These are phyloP conservation scores for Aspergillus coremiiformis DNA, from an alignment of 495 filamentous ascomycete species.

Conservation along the genomic window DNA sequence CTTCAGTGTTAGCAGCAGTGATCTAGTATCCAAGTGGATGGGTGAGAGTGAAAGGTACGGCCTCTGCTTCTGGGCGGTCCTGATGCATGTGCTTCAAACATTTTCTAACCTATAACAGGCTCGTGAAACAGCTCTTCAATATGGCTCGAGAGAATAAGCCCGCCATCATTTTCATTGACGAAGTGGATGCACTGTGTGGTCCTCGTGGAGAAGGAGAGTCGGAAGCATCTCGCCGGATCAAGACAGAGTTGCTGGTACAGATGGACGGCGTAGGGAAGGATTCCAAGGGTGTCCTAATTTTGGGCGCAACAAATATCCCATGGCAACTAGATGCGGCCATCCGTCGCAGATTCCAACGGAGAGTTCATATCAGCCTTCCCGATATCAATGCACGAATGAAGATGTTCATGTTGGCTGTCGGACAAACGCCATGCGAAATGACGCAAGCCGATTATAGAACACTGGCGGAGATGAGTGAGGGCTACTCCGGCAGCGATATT, in stretches of 20 bases:
- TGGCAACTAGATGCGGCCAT: conserved; percentile 99
- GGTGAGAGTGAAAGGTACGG: conserved; percentile 90
- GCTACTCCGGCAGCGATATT: conserved; percentile 95
- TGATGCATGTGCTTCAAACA: not conserved
- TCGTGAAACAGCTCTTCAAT: conserved; percentile 94
- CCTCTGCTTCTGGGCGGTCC: not conserved
- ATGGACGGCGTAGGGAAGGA: conserved; percentile 99
- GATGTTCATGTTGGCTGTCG: conserved; percentile 95
- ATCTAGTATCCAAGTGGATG: conserved; percentile 99
- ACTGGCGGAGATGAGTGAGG: conserved; percentile 75
- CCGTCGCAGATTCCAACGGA: conserved; percentile 87
- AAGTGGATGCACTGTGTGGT: conserved; percentile 95
- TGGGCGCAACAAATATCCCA: conserved; percentile 97
- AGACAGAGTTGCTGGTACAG: conserved; percentile 96
- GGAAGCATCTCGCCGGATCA: conserved; percentile 93
- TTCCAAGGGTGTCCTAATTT: conserved; percentile 84
- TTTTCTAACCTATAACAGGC: conserved; percentile 41
- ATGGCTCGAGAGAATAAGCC: conserved; percentile 98
- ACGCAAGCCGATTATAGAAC: conserved; percentile 67
- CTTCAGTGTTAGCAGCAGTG: conserved; percentile 95
- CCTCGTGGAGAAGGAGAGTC: conserved; percentile 96
- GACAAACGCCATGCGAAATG: conserved; percentile 82
- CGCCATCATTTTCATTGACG: conserved; percentile 98
- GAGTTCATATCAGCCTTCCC: conserved; percentile 91
- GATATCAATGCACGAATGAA: conserved; percentile 82